These are phyloP conservation scores for Ramichloridium luteum DNA, from an alignment of 2,329 filamentous ascomycete genomes.

Conservation along the genomic window DNA sequence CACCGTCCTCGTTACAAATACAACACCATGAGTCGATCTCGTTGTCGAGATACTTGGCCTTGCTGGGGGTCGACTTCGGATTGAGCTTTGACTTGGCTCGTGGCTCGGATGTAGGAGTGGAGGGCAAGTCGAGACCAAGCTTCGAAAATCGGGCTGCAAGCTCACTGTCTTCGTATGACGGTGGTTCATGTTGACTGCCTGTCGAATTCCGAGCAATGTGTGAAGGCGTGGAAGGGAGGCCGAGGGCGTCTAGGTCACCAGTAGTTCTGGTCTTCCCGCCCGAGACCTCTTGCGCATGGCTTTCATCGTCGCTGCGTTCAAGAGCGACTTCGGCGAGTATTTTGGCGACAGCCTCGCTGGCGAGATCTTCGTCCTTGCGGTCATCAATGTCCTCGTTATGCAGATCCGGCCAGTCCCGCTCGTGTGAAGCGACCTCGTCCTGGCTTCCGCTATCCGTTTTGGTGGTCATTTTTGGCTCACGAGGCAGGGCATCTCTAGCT, in stretches of 20 bases:
- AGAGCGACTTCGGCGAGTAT: slow-evolving; percentile 36
- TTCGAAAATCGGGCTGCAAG: slow-evolving; percentile 35
- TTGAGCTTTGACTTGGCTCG: slow-evolving; percentile 17
- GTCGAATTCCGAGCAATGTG: slow-evolving; percentile 10
- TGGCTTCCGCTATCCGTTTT: slow-evolving; percentile 13
- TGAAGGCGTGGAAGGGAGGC: slow-evolving; percentile 24
- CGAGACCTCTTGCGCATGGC: slow-evolving; percentile 6
- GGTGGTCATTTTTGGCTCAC: slow-evolving; percentile 5
- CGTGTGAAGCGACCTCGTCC: slow-evolving; percentile 8
- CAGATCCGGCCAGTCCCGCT: slow-evolving; percentile 9
- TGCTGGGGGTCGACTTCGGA: slow-evolving; percentile 20
- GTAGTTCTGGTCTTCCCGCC: slow-evolving; percentile 7
- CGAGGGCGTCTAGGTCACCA: slow-evolving; percentile 4
- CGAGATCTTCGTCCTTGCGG: slow-evolving; percentile 27
- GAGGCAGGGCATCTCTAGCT: slow-evolving; percentile 28
- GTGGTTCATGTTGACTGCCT: slow-evolving; percentile 14
- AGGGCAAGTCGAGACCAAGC: slow-evolving; percentile 34
- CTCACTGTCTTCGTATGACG: slow-evolving; percentile 29
- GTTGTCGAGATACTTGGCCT: slow-evolving; percentile 48
- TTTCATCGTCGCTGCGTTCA: slow-evolving; percentile 24
- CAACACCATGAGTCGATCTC: slow-evolving; percentile 69
- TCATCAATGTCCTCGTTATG: slow-evolving; percentile 14
- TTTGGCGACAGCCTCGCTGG: slow-evolving; percentile 35
- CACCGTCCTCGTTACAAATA: slow-evolving; percentile 70
- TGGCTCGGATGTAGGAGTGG: slow-evolving; percentile 34